Base-by-base conservation (phyloP, 192 early-diverging fungal genomes). In the Coemansia umbellata region DNA sequence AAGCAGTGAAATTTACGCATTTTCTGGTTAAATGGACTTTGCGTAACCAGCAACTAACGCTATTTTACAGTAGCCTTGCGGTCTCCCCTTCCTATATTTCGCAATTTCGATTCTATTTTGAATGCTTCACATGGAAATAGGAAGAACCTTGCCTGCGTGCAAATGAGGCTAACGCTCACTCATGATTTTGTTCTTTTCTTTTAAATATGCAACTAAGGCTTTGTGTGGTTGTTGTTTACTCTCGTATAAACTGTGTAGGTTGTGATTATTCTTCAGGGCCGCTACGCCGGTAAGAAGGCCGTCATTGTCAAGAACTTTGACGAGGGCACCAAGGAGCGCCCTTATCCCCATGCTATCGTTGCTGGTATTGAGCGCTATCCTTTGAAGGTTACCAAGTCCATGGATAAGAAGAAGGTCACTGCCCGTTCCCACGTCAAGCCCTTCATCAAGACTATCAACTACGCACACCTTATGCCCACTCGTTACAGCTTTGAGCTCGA, bases 381-480 rank as follows among this genome's bases (percentile, higher is more conserved):
- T 43, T 82, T 91, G 55, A 97, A 98, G 87, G 90, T 99, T 64
- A 95, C 93, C 80, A 88, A 87, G 81, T 66, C 81, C 69, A 98
- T 98, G 95, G 86, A 87, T 60, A 85, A 86, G 79, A 94, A 93
- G 87, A 88, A 85, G 82, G 86, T 98, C 44, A 92, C 91, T 60
- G 92, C 93, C 80, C 91, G 97, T 54, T 94, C 92, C 67, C 86
- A 83, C 77, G 94, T 99, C 74, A 98, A 98, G 94, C 87, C 95
- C 66, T 99, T 99, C 85, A 83, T 99, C 80, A 95, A 97, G 86
- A 81, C 84, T 55, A 80, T 99, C 80, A 99, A 99, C 92, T 97
- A 93, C 88, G 91, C 95, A 77, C 97, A 99, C 86, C 69, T 99
- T 55, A 97, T 99, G 94, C 97, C 97, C 78, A 99, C 97, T 69